A percentile compares a stretch with the other conserved stretches of the same genome.
These are phyloP conservation scores for Boechera divaricarpa DNA, from an alignment of 345 rosid species.

Conservation along the genomic window DNA sequence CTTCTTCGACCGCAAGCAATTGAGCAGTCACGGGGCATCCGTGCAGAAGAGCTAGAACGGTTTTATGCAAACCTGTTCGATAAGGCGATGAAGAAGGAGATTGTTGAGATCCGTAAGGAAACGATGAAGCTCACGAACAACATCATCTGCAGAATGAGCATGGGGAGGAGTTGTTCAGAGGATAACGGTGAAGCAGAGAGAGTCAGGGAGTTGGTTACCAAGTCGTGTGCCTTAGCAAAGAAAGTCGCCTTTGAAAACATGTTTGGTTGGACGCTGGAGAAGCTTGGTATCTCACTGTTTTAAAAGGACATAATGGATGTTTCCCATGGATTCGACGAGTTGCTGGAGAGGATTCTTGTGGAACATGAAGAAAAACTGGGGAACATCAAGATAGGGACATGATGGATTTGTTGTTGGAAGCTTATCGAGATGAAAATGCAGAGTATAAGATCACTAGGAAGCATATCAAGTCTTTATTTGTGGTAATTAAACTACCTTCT, in stretches of 20 bases:
- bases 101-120: conserved; percentile 36
- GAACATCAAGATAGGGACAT: too few relatives aligned
- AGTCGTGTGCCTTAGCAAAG: neutral
- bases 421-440: too few relatives aligned
- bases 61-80: neutral
- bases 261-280: conserved; percentile 24
- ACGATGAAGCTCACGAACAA: conserved; percentile 30
- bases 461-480: conserved; percentile 53
- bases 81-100: conserved; percentile 27
- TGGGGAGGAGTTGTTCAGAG: conserved; percentile 32
- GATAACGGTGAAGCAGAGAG: neutral
- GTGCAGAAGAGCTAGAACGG: too few relatives aligned
- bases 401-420: too few relatives aligned
- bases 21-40: too few relatives aligned
- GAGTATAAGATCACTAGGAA: conserved; percentile 40
- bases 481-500: neutral
- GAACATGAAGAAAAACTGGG: too few relatives aligned
- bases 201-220: conserved; percentile 4
- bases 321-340: too few relatives aligned
- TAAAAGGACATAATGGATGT: too few relatives aligned
- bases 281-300: neutral
- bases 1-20: too few relatives aligned
- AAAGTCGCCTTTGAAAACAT: conserved; percentile 10
- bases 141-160: conserved; percentile 47
- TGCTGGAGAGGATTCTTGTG: too few relatives aligned